Percentiles rank a stretch among this genome's conserved stretches.
phyloP scores from a whole-genome alignment of 2,329 filamentous ascomycete species.

The Endoconidiophora polonica region DNA sequence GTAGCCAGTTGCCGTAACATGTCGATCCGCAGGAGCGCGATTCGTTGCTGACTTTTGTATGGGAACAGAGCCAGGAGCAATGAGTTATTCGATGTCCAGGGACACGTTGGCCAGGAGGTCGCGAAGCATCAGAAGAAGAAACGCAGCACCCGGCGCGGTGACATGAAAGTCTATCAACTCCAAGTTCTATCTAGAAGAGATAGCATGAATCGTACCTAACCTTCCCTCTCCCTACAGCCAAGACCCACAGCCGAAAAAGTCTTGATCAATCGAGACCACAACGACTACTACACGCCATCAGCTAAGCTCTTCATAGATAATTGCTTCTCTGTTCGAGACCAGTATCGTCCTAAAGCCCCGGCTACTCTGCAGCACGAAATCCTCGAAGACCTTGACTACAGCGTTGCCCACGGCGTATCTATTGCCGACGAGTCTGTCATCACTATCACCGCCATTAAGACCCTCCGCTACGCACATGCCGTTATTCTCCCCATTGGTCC shows the following conservation, averaged over 20 bases:
- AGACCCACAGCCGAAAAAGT: slow-evolving; percentile 17
- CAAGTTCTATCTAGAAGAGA: not conserved
- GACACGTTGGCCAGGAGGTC: slow-evolving; percentile 62
- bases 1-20: slow-evolving; percentile 74
- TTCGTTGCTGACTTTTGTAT: slow-evolving; percentile 52
- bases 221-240: slow-evolving; percentile 4
- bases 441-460: slow-evolving; percentile 40
- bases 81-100: slow-evolving; percentile 53
- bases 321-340: slow-evolving; percentile 37
- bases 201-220: not conserved
- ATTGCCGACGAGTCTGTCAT: slow-evolving; percentile 40
- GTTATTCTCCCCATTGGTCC: slow-evolving; percentile 58
- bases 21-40: slow-evolving; percentile 61
- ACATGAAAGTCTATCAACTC: slow-evolving; percentile 23
- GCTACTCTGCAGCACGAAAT: slow-evolving; percentile 44
- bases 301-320: slow-evolving; percentile 42
- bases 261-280: slow-evolving; percentile 47
- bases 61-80: slow-evolving; percentile 38
- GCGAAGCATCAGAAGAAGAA: slow-evolving; percentile 68
- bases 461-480: slow-evolving; percentile 37
- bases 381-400: slow-evolving; percentile 45
- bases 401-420: slow-evolving; percentile 27
- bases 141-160: slow-evolving; percentile 22
- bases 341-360: slow-evolving; percentile 28
- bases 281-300: slow-evolving; percentile 53